phyloP scores from a whole-genome alignment of 345 rosid genomes.

The Citrus cavaleriei region DNA sequence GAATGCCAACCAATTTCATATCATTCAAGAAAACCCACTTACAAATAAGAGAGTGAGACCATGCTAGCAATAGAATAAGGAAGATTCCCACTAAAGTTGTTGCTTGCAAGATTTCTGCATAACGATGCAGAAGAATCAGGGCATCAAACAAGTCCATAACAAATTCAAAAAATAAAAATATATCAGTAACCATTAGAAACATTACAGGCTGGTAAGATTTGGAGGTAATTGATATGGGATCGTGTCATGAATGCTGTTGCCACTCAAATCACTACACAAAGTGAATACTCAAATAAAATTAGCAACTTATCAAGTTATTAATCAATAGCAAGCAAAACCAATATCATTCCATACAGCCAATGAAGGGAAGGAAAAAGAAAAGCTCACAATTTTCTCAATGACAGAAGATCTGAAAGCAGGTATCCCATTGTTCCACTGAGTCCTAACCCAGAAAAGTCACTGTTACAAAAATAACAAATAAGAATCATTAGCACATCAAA shows the following conservation, averaged over 20 bases:
- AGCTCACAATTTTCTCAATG: constrained; percentile 72
- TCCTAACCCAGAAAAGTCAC: constrained; percentile 77
- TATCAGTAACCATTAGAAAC: constrained; percentile 13
- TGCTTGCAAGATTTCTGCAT: constrained; percentile 85
- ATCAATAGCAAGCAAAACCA: constrained; percentile 7
- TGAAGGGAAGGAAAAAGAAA: neutral
- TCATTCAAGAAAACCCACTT: constrained; percentile 37
- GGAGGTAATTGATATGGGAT: constrained; percentile 95
- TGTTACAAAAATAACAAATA: constrained; percentile 27
- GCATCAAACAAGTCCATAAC: constrained; percentile 11
- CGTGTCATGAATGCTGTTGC: constrained; percentile 74
- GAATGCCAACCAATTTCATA: constrained; percentile 7
- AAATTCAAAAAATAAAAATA: neutral
- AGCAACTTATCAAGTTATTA: constrained; percentile 16
- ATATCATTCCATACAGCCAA: neutral
- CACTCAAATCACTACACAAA: constrained; percentile 71
- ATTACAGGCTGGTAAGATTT: constrained; percentile 93
- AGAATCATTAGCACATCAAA: constrained; percentile 10
- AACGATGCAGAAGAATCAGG: constrained; percentile 3
- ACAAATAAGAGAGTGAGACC: constrained; percentile 73
- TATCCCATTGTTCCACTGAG: constrained; percentile 90
- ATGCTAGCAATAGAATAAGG: constrained; percentile 84
- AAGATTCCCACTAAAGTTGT: constrained; percentile 83
- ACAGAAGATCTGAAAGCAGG: constrained; percentile 63
- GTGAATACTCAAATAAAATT: constrained; percentile 7